A percentile compares a stretch with the other conserved stretches of the same genome.
Conservation (phyloP, 2,329 filamentous ascomycete species). For the Fusarium torreyae region DNA sequence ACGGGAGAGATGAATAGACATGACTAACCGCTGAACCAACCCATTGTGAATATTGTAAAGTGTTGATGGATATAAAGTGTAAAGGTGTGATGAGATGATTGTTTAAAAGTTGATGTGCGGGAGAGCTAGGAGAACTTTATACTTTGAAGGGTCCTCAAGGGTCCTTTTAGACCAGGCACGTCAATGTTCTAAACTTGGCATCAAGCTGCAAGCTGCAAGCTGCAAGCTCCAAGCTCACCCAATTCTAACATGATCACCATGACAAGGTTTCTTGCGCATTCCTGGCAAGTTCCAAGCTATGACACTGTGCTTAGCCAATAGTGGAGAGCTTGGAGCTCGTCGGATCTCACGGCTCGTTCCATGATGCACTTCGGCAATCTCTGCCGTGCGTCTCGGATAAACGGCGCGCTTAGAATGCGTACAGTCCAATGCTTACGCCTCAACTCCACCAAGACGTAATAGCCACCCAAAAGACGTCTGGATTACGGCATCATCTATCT, state of each 20-base stretch:
- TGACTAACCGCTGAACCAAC: conserved; percentile 27
- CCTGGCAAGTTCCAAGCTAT: neutral
- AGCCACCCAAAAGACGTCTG: too few species aligned
- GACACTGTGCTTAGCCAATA: neutral
- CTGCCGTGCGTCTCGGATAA: conserved; percentile 39
- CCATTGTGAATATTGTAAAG: conserved; percentile 19
- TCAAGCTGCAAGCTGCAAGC: neutral
- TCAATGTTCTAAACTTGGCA: conserved; percentile 21
- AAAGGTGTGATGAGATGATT: neutral
- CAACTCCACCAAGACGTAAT: conserved; percentile 26
- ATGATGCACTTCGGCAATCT: conserved; percentile 32
- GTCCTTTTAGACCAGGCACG: neutral
- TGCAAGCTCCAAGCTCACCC: neutral
- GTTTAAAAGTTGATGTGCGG: neutral
- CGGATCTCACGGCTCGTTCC: conserved; percentile 43
- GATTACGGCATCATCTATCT: neutral
- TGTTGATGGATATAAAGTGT: neutral
- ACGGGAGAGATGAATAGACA: rapidly evolving
- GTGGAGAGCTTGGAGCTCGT: neutral
- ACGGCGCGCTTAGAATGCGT: conserved; percentile 29
- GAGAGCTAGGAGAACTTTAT: conserved; percentile 16
- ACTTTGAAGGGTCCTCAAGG: conserved; percentile 11
- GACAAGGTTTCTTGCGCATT: conserved; percentile 6
- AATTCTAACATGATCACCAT: neutral
- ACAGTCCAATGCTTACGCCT: conserved; percentile 9